A percentile compares a stretch with the other conserved stretches of the same genome.
Conservation (phyloP, 2,329 filamentous ascomycete genomes). For the Xylaria digitata region DNA sequence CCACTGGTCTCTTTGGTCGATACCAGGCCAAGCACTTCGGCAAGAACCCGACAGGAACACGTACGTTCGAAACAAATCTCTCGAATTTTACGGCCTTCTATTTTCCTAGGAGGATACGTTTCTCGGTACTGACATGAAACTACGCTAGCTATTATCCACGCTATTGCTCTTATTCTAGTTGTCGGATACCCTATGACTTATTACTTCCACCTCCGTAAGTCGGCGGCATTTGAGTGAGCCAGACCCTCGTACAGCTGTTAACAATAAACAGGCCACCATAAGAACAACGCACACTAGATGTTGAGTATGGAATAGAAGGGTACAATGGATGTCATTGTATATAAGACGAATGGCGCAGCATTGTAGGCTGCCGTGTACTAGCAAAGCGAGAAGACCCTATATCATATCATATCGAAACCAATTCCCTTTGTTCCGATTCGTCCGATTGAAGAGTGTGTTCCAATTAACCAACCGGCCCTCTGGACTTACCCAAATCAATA, state of each 20-base stretch:
- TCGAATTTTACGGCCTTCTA: not conserved
- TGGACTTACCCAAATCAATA: not conserved
- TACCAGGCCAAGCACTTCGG: slow-evolving; percentile 96
- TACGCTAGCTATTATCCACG: slow-evolving; percentile 83
- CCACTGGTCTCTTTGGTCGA: slow-evolving; percentile 83
- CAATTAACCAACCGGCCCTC: not conserved
- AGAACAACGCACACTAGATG: slow-evolving; percentile 97
- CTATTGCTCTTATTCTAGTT: slow-evolving; percentile 79
- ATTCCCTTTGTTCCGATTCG: slow-evolving; percentile 35
- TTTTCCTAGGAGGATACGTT: not conserved
- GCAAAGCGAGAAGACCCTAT: slow-evolving; percentile 41
- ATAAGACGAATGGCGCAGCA: slow-evolving; percentile 45
- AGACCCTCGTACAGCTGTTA: slow-evolving; percentile 2
- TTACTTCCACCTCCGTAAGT: slow-evolving; percentile 99
- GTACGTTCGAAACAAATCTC: slow-evolving; percentile 67
- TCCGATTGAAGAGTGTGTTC: not conserved
- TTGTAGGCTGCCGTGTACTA: slow-evolving; percentile 45
- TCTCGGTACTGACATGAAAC: slow-evolving; percentile 41
- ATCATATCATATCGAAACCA: slow-evolving; percentile 31
- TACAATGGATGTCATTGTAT: slow-evolving; percentile 44
- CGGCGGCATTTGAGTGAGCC: slow-evolving; percentile 1
- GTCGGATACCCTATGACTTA: slow-evolving; percentile 98
- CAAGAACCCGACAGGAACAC: slow-evolving; percentile 88
- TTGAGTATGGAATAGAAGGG: slow-evolving; percentile 30
- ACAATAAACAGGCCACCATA: slow-evolving; percentile 85